Conservation (phyloP, 306 rosid species). For the Amphicarpaea edgeworthii region DNA sequence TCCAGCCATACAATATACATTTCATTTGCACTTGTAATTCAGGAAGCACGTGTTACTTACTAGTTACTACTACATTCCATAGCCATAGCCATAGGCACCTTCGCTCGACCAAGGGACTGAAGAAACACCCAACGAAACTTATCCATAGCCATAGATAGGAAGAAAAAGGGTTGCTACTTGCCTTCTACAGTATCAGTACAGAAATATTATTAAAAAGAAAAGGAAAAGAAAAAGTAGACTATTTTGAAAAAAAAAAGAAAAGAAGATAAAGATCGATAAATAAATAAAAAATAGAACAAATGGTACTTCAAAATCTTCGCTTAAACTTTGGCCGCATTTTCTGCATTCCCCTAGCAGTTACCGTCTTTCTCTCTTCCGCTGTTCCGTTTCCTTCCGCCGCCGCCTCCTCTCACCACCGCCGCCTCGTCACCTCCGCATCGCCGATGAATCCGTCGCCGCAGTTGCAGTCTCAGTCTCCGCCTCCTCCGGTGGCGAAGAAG, state of each 20-base stretch:
- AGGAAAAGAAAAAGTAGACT: too few species aligned
- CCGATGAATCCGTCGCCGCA: constrained; percentile 45
- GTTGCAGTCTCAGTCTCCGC: constrained; percentile 38
- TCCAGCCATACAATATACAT: too few species aligned
- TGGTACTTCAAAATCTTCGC: constrained; percentile 40
- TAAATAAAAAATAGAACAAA: neutral
- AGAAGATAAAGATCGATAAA: neutral
- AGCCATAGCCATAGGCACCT: too few species aligned
- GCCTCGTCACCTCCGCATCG: constrained; percentile 25
- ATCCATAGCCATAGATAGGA: neutral
- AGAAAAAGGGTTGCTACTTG: neutral
- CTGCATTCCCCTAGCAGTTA: constrained; percentile 45
- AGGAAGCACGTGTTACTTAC: too few species aligned
- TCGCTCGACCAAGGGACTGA: neutral
- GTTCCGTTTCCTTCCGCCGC: constrained; percentile 37
- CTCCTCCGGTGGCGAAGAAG: constrained; percentile 75
- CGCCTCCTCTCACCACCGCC: constrained; percentile 23
- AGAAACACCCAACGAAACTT: neutral
- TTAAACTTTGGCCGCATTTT: constrained; percentile 32
- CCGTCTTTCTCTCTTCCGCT: constrained; percentile 42
- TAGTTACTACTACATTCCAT: too few species aligned
- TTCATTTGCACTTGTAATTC: neutral
- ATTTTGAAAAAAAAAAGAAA: neutral
- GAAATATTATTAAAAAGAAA: neutral
- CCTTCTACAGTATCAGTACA: neutral